Base-by-base conservation (phyloP, 2,329 filamentous ascomycete genomes). In the Xylariaceae sp. region DNA sequence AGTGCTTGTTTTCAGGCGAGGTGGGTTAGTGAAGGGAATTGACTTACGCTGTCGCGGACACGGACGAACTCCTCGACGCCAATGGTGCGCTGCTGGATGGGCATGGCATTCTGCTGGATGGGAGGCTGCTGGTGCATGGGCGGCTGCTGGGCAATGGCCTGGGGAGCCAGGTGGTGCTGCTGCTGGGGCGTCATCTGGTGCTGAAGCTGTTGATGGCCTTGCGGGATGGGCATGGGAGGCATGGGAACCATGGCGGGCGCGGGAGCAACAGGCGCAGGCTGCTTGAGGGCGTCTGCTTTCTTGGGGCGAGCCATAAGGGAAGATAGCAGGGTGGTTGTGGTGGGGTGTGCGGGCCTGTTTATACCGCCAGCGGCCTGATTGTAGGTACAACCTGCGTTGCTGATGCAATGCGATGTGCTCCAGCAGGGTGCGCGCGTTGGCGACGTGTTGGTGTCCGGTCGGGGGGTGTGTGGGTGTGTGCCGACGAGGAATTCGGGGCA, bases 1-100 rank as follows among this genome's bases (percentile, higher is more conserved):
- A 38, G 34, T 38, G 16, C 16, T 38, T 38, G 5, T 13, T 10
- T 38, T 14, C 34, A 16, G 16, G 16, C 5, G 34, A 47, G 39
- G 31, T 43, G 33, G 12, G 16, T 6, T 10, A 45, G 22, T 47
- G 16, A 18, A 17, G 13, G 38, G 4, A 7, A 7, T 28, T 39
- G 52, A 75, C 88, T 81, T 85, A 95, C 90, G 69, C 84, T 86
- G 69, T 95, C 90, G 65, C 90, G 83, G 45, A 91, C 90, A 66
- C 86, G 80, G 55, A 89, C 80, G 69, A 93, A 93, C 70, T 89
- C 87, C 53, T 90, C 86, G 51, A 88, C 79, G 56, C 90, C 83
- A 59, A 88, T 82, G 40, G 66, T 66, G 33, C 64, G 58, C 50
- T 58, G 58, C 6, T 55, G 56, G 31, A 51, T 58, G 38, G 58